Evolutionary conservation across 2,329 filamentous ascomycete genomes (phyloP).

Genomic region (Parastagonospora nodorum): DNA sequence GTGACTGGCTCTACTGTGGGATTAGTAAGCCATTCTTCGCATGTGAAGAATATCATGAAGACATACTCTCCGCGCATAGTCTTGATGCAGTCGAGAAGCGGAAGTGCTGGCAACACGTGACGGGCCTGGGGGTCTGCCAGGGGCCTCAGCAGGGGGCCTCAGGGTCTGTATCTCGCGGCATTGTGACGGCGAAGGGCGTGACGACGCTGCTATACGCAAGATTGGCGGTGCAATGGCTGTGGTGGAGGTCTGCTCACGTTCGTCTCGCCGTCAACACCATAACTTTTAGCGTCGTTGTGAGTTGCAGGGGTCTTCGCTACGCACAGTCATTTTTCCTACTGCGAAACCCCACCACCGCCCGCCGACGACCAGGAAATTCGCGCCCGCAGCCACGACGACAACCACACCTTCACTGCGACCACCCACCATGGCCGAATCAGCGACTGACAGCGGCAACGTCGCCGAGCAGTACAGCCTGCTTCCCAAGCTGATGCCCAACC

Average conservation of each 20-base stretch:
- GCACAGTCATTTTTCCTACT: conserved; percentile 43
- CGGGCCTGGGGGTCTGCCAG: conserved; percentile 43
- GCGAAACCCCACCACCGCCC: conserved; percentile 17
- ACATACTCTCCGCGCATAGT: conserved; percentile 35
- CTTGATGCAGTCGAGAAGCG: conserved; percentile 47
- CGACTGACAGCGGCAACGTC: conserved; percentile 53
- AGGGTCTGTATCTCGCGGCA: conserved; percentile 45
- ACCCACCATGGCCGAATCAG: conserved; percentile 48
- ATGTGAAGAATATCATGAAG: not conserved
- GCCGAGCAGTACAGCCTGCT: conserved; percentile 79
- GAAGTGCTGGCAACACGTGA: conserved; percentile 46
- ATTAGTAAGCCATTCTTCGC: not conserved
- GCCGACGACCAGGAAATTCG: conserved; percentile 16
- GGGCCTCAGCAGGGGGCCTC: conserved; percentile 48
- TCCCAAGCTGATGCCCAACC: conserved; percentile 85
- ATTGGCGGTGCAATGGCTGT: not conserved
- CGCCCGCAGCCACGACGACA: conserved; percentile 13
- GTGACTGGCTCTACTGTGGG: not conserved
- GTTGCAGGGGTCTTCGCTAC: conserved; percentile 39
- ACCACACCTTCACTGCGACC: conserved; percentile 9
- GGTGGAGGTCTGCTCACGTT: not conserved
- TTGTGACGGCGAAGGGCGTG: conserved; percentile 12
- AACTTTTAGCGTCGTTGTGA: conserved; percentile 37
- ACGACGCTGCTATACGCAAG: not conserved
- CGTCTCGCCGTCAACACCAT: conserved; percentile 35